Evolutionary conservation across 2,329 filamentous ascomycete genomes (phyloP), one percentile per base, ranked within the genome.

Genomic region (Phoma sp.): DNA sequence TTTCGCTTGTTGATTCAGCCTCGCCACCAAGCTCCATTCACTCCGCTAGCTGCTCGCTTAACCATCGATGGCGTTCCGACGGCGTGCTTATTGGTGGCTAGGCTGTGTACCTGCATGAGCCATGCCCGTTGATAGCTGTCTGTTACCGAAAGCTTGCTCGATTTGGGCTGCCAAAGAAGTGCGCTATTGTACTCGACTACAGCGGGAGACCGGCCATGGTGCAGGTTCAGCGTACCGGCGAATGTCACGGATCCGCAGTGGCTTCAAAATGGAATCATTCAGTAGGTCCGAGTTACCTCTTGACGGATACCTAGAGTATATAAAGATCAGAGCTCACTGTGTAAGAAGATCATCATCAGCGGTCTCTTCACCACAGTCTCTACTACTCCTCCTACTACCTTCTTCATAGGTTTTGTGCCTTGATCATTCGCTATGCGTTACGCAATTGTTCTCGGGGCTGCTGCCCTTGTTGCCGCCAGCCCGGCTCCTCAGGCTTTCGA

Each of bases 401-500:
- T 24, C 35, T 33, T 45, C 24, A 45, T 45, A 44, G 38, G 27
- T 44, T 29, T 22, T 7, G 23, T 40, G 47, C 44, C 30, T 51
- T 45, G 29, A 36, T 37, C 38, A 22, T 35, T 59, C 47, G 43
- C 47, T 47, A 66, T 66, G 64, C 62, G 62, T 57, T 62, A 59
- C 44, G 60, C 50, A 42, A 47, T 64, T 46, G 27, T 66, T 39
- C 45, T 66, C 37, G 64, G 57, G 38, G 64, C 62, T 45, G 62
- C 60, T 47, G 62, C 62, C 51, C 60, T 66, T 24, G 64, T 61
- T 10, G 60, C 55, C 11, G 64, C 62, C 27, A 62, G 47, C 35
- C 64, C 64, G 32, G 62, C 64, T 35, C 64, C 62, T 36, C 62
- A 67, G 45, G 58, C 36, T 36, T 61, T 67, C 41, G 54, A 65